phyloP scores from a whole-genome alignment of 1,139 yeast genomes.

The Scheffersomyces illinoinensis region DNA sequence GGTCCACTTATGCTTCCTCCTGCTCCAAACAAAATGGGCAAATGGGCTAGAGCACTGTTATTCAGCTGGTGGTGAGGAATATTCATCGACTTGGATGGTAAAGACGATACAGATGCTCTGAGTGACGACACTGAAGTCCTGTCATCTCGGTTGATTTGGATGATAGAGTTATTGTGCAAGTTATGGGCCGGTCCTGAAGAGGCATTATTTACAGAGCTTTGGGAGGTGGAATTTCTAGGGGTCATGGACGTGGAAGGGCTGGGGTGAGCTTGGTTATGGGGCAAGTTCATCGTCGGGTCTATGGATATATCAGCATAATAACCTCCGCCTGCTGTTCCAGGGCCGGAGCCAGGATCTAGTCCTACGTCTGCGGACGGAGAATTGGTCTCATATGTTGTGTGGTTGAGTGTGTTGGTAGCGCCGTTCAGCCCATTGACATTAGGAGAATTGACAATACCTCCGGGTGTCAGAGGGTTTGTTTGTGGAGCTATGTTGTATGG shows the following conservation, averaged over 20 bases:
- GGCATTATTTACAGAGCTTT: slow-evolving; percentile 7
- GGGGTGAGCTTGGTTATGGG: slow-evolving; percentile 46
- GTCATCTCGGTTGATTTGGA: slow-evolving; percentile 45
- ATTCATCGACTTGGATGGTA: slow-evolving; percentile 51
- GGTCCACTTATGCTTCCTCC: slow-evolving; percentile 47
- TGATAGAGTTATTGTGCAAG: slow-evolving; percentile 42
- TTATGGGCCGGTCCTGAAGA: slow-evolving; percentile 6
- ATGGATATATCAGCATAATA: slow-evolving; percentile 48
- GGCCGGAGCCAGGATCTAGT: slow-evolving; percentile 36
- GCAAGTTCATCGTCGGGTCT: slow-evolving; percentile 51
- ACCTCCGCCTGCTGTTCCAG: slow-evolving; percentile 41
- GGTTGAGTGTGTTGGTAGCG: slow-evolving; percentile 13
- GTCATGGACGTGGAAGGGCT: slow-evolving; percentile 32
- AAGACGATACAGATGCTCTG: slow-evolving; percentile 44
- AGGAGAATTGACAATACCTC: slow-evolving; percentile 19
- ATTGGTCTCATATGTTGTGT: slow-evolving; percentile 24
- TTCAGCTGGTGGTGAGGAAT: slow-evolving; percentile 51
- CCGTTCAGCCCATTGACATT: slow-evolving; percentile 12
- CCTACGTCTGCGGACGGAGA: slow-evolving; percentile 32
- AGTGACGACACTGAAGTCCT: slow-evolving; percentile 37
- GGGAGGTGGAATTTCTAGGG: slow-evolving; percentile 38
- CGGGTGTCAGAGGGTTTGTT: slow-evolving; percentile 25
- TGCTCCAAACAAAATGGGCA: slow-evolving; percentile 44
- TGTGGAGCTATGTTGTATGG: slow-evolving; percentile 17
- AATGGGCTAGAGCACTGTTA: slow-evolving; percentile 42